Evolutionary conservation across 169 alveolate species (phyloP).

Genomic region (Plasmodium berghei): DNA sequence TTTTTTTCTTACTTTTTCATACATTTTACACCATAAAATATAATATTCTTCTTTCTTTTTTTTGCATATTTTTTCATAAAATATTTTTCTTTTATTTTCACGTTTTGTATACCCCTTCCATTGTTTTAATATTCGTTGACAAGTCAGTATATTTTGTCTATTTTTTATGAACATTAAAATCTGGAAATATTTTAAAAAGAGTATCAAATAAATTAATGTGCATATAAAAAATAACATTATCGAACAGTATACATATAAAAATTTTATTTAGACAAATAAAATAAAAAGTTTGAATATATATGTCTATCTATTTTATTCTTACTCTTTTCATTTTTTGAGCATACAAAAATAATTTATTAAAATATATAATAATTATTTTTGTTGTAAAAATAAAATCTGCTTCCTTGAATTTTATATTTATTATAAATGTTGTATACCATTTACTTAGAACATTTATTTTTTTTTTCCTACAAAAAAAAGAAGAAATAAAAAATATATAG

Average conservation of each 20-base stretch:
- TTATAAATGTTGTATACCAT: constrained; percentile 46
- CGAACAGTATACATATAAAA: neutral
- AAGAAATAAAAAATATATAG: neutral
- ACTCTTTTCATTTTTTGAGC: constrained; percentile 52
- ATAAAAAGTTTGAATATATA: neutral
- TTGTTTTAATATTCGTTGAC: constrained; percentile 21
- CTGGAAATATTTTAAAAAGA: neutral
- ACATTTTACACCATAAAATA: constrained; percentile 21
- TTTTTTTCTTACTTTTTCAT: constrained; percentile 43
- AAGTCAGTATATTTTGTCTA: constrained; percentile 12
- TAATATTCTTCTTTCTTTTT: constrained; percentile 27
- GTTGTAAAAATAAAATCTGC: constrained; percentile 20
- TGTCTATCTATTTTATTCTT: neutral
- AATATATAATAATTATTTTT: constrained; percentile 6
- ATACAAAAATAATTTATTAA: neutral
- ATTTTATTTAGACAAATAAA: neutral
- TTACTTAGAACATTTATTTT: constrained; percentile 27
- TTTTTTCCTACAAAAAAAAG: constrained; percentile 28
- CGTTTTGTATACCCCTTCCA: constrained; percentile 17
- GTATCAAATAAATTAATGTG: neutral
- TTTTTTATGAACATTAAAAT: constrained; percentile 19
- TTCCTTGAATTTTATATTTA: constrained; percentile 24
- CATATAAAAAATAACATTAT: neutral
- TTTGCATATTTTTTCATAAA: neutral
- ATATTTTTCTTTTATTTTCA: neutral